phyloP scores from a whole-genome alignment of 495 filamentous ascomycete species.

The Aspergillus funiculosus region DNA sequence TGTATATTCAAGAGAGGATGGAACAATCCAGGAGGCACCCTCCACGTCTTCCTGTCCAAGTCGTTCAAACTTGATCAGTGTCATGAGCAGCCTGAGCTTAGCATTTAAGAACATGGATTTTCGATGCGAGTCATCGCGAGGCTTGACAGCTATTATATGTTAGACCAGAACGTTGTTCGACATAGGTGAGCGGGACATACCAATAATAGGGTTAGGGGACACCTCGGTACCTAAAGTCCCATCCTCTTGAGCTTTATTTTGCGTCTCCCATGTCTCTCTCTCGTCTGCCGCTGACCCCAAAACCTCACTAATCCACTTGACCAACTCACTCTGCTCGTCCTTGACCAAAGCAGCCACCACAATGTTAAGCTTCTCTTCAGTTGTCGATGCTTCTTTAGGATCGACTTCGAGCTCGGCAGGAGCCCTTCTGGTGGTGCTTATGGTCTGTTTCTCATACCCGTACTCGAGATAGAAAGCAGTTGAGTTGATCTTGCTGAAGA shows the following conservation, averaged over 20 bases:
- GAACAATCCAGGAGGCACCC: conserved; percentile 75
- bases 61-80: conserved; percentile 63
- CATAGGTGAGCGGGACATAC: too few species aligned
- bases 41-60: conserved; percentile 63
- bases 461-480: conserved; percentile 84
- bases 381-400: conserved; percentile 50
- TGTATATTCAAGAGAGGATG: conserved; percentile 55
- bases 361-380: conserved; percentile 67
- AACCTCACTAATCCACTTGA: conserved; percentile 76
- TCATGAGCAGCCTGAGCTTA: conserved; percentile 84
- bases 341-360: conserved; percentile 72
- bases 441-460: conserved; percentile 77
- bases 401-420: conserved; percentile 78
- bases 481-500: conserved; percentile 87
- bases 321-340: conserved; percentile 62
- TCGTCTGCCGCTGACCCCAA: conserved; percentile 64
- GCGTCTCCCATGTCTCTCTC: conserved; percentile 72
- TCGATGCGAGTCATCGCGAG: conserved; percentile 61
- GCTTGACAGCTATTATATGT: conserved; percentile 50
- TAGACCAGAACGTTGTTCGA: conserved; percentile 16
- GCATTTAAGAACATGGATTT: conserved; percentile 81
- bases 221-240: too few species aligned
- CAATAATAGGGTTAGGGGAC: neutral
- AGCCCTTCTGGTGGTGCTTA: conserved; percentile 49
- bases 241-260: conserved; percentile 51